Conservation (phyloP, 2,329 filamentous ascomycete genomes). For the Hansfordia pulvinata region DNA sequence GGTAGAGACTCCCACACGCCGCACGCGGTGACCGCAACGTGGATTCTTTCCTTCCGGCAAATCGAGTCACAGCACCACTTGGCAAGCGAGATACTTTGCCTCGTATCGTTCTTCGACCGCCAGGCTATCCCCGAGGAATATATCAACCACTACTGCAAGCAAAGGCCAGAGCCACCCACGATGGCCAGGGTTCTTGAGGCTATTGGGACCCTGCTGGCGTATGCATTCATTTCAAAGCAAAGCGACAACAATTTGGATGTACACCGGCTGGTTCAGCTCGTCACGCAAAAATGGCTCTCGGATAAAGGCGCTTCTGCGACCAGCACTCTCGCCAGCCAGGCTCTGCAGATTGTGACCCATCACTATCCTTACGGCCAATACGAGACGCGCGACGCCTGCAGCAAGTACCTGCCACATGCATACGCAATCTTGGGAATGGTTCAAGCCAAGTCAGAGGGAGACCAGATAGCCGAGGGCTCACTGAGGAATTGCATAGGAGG, state of each 20-base stretch:
- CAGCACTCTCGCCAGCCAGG: constrained; percentile 6
- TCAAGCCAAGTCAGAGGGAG: constrained; percentile 4
- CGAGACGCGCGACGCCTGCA: constrained; percentile 7
- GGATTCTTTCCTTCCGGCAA: constrained; percentile 20
- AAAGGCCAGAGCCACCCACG: not conserved
- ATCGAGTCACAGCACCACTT: constrained; percentile 12
- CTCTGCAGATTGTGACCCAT: constrained; percentile 7
- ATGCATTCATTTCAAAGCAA: constrained; percentile 13
- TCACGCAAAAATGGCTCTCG: constrained; percentile 15
- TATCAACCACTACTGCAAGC: constrained; percentile 6
- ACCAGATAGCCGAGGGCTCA: constrained; percentile 1
- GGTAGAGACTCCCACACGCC: constrained; percentile 14
- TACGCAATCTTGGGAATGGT: constrained; percentile 7
- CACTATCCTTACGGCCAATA: constrained; percentile 9
- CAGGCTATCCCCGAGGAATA: constrained; percentile 15
- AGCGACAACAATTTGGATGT: constrained; percentile 10
- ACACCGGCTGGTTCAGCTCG: constrained; percentile 21
- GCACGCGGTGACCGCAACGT: constrained; percentile 15
- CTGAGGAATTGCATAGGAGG: constrained; percentile 1
- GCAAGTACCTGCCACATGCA: constrained; percentile 12
- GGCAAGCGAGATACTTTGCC: constrained; percentile 16
- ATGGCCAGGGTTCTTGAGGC: constrained; percentile 5
- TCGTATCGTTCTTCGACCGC: constrained; percentile 18
- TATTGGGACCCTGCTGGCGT: constrained; percentile 15
- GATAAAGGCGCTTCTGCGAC: constrained; percentile 3